Base-by-base conservation (phyloP, 768 basidiomycete species). In the Leccinum pellstonianum region DNA sequence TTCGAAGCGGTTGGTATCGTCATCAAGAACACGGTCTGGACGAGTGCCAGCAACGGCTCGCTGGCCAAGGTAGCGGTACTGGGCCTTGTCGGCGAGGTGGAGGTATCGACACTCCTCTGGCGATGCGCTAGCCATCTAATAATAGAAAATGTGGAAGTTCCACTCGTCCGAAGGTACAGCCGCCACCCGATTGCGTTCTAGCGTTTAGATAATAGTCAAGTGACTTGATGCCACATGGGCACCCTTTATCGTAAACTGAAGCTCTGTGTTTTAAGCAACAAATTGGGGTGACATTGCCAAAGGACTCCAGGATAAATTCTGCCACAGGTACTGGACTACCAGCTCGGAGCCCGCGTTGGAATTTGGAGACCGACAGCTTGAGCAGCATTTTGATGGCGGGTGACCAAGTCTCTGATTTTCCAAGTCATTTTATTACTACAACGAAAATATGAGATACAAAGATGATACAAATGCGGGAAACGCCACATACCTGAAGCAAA, bases 111-210 rank as follows among this genome's bases (percentile, higher is more conserved):
- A 79, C 72, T 98, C 97, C 67, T 98, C 97, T 0, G 84, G 70
- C 0, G 89, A 86, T 2, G 95, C 94, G 27, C 97, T 95, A 0
- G 93, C 90, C 59, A 95, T 86, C 68, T 98, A 85, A 73, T 98
- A 98, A 72, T 98, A 98, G 75, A 98, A 96, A 35, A 96, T 94
- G 73, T 99, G 95, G 73, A 98, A 98, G 64, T 97, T 98, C 10
- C 96, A 86, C 74, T 99, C 96, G 57, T 94, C 95, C 0, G 88
- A 91, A 0, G 92, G 91, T 0, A 90, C 84, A 23, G 86, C 86
- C 6, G 92, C 83, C 21, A 98, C 93, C 9, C 95, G 86, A 66
- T 88, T 91, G 56, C 91, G 81, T 73, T 98, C 94, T 54, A 27
- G 27, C 27, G 27, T 27, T 27, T 27, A 99, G 83, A 75, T 96